Conservation (phyloP, 2,329 filamentous ascomycete genomes). For the Fusarium keratoplasticum region DNA sequence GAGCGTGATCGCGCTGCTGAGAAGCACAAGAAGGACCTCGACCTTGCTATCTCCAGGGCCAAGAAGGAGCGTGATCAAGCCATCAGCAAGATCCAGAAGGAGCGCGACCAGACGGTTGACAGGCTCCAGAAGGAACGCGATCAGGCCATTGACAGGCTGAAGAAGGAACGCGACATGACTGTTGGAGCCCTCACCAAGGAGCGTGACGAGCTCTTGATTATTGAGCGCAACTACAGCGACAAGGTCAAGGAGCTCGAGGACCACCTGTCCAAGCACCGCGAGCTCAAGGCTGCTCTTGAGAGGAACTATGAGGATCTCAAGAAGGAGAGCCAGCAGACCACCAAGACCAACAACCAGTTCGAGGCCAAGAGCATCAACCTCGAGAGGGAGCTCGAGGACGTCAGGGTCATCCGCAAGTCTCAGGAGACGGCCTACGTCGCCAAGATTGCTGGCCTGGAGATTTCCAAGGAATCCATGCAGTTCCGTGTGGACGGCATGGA, state of each 20-base stretch:
- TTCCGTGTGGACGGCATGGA: conserved; percentile 41
- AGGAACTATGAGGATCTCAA: conserved; percentile 43
- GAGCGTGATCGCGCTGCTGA: conserved; percentile 31
- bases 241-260: conserved; percentile 45
- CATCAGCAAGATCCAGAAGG: conserved; percentile 34
- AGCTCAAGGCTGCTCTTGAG: conserved; percentile 42
- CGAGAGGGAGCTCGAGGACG: conserved; percentile 41
- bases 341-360: conserved; percentile 22
- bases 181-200: conserved; percentile 38
- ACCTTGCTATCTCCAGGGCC: conserved; percentile 32
- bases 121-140: conserved; percentile 38
- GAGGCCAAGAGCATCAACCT: conserved; percentile 44
- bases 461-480: conserved; percentile 44
- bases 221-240: conserved; percentile 33
- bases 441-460: conserved; percentile 42
- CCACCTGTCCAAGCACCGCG: conserved; percentile 39
- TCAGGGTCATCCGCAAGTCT: conserved; percentile 40
- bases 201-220: conserved; percentile 39
- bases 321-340: conserved; percentile 32
- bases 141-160: conserved; percentile 29
- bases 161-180: conserved; percentile 36
- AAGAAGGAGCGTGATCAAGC: conserved; percentile 41
- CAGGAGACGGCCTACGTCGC: conserved; percentile 43
- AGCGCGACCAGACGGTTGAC: conserved; percentile 36
- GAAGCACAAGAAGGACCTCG: conserved; percentile 39